phyloP scores from a whole-genome alignment of 345 rosid species.

The Euphorbia lathyris region DNA sequence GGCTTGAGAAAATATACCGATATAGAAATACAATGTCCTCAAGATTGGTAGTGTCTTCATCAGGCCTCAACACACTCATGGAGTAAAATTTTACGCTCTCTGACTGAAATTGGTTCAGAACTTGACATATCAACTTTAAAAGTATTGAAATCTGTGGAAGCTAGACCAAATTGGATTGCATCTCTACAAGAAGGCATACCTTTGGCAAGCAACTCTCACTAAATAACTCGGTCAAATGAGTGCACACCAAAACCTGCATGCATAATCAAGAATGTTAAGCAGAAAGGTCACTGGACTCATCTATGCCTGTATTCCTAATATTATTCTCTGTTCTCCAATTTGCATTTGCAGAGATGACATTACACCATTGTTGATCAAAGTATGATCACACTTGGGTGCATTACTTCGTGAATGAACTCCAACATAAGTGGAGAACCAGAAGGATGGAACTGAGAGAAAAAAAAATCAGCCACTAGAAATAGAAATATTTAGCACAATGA shows the following conservation, averaged over 20 bases:
- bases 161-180: slow-evolving; percentile 13
- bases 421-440: not conserved
- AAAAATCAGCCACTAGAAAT: not conserved
- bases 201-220: slow-evolving; percentile 62
- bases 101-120: slow-evolving; percentile 45
- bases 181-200: slow-evolving; percentile 38
- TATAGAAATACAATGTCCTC: slow-evolving; percentile 87
- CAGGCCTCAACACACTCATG: slow-evolving; percentile 89
- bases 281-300: not conserved
- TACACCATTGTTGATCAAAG: not conserved
- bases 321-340: not conserved
- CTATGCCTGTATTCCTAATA: not conserved
- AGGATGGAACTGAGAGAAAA: not conserved
- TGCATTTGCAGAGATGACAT: not conserved
- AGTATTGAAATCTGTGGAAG: not conserved
- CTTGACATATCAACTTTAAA: slow-evolving; percentile 1
- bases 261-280: not conserved
- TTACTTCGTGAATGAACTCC: not conserved
- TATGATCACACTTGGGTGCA: not conserved
- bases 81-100: slow-evolving; percentile 76
- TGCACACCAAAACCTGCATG: slow-evolving; percentile 76
- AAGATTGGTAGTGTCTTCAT: slow-evolving; percentile 41
- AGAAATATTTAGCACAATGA: not conserved
- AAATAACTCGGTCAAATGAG: slow-evolving; percentile 84
- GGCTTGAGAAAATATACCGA: slow-evolving; percentile 42